Evolutionary conservation across 2,329 filamentous ascomycete species (phyloP).

Genomic region (Colletotrichum liriopes): DNA sequence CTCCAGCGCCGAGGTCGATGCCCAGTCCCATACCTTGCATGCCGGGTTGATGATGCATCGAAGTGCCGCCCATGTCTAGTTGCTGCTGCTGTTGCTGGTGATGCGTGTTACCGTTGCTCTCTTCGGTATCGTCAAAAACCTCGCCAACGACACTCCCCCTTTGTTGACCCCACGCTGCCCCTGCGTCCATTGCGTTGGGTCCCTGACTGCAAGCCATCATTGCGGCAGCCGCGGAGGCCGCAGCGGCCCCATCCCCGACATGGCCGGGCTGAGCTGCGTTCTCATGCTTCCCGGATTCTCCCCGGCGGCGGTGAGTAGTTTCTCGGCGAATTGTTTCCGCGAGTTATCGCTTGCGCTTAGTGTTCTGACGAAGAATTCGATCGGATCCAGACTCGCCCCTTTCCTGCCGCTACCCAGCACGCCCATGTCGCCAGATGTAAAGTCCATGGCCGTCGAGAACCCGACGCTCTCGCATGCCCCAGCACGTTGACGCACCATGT

Average conservation of each 20-base stretch:
- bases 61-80: constrained; percentile 20
- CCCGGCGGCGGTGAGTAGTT: constrained; percentile 58
- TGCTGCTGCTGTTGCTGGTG: constrained; percentile 7
- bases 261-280: constrained; percentile 52
- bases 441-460: constrained; percentile 50
- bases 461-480: constrained; percentile 52
- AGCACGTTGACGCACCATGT: constrained; percentile 62
- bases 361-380: constrained; percentile 61
- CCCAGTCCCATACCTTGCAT: constrained; percentile 33
- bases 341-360: constrained; percentile 62
- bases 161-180: constrained; percentile 28
- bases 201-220: constrained; percentile 26
- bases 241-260: constrained; percentile 34
- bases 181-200: constrained; percentile 5
- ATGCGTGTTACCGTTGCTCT: constrained; percentile 16
- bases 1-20: constrained; percentile 20
- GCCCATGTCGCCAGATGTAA: constrained; percentile 51
- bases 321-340: constrained; percentile 59
- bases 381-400: constrained; percentile 56
- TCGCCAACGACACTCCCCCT: constrained; percentile 33
- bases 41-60: not conserved
- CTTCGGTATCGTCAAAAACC: constrained; percentile 37
- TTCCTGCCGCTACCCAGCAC: constrained; percentile 51
- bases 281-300: constrained; percentile 57
- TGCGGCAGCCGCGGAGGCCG: constrained; percentile 18